Percentiles rank a stretch among this genome's conserved stretches.
Evolutionary conservation across 2,329 filamentous ascomycete species (phyloP).

Genomic region (Lachnellula willkommii): DNA sequence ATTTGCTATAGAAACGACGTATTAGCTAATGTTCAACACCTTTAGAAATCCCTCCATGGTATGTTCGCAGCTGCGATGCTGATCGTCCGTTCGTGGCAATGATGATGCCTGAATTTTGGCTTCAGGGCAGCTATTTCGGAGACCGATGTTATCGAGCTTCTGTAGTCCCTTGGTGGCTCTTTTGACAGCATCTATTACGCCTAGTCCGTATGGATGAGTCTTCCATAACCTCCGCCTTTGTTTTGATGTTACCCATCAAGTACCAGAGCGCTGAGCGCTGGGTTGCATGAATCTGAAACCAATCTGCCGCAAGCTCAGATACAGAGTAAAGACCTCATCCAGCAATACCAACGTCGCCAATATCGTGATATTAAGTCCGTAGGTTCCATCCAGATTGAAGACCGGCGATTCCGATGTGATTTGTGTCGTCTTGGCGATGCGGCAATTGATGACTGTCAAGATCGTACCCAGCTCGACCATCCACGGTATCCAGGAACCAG

Average conservation of each 20-base stretch:
- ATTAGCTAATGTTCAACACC: constrained; percentile 17
- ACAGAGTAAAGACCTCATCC: constrained; percentile 2
- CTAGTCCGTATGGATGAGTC: background rate
- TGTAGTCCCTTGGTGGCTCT: background rate
- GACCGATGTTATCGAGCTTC: background rate
- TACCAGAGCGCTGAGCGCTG: background rate
- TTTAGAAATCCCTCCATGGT: background rate
- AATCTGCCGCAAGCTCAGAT: constrained; percentile 11
- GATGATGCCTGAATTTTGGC: background rate
- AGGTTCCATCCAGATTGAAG: background rate
- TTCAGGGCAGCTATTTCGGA: background rate
- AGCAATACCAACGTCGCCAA: background rate
- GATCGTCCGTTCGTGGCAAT: background rate
- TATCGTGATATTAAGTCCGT: background rate
- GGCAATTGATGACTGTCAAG: background rate
- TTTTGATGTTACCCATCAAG: background rate
- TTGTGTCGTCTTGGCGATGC: constrained; percentile 2
- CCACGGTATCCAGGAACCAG: background rate
- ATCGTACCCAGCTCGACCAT: background rate
- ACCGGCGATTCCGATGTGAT: background rate
- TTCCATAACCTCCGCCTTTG: background rate
- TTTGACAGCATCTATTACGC: background rate
- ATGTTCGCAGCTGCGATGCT: background rate
- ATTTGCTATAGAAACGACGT: constrained; percentile 66
- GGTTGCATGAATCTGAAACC: constrained; percentile 14